A percentile compares a stretch with the other conserved stretches of the same genome.
These are phyloP conservation scores for Phaseolus lunatus DNA, from an alignment of 306 rosid genomes.

Conservation along the genomic window DNA sequence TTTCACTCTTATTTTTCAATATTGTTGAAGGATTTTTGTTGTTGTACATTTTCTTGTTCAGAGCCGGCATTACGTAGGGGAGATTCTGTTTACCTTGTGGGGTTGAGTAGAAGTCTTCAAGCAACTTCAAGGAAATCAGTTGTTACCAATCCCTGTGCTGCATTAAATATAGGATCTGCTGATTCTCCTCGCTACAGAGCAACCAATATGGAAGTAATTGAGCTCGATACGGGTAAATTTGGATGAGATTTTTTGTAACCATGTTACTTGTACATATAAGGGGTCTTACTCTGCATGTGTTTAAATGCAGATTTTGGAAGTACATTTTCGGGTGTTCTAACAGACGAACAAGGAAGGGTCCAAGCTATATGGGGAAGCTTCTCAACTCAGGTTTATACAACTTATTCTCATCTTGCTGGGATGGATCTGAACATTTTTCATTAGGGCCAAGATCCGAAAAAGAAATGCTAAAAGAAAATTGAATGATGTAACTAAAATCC, in stretches of 20 bases:
- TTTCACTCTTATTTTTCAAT: conserved; percentile 16
- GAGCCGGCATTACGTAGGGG: conserved; percentile 89
- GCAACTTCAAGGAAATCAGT: conserved; percentile 97
- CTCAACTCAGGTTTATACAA: conserved; percentile 87
- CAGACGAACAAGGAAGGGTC: conserved; percentile 94
- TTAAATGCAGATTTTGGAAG: conserved; percentile 85
- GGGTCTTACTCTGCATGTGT: conserved; percentile 24
- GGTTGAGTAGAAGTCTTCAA: conserved; percentile 97
- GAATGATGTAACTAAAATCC: conserved; percentile 1
- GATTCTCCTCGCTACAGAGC: conserved; percentile 95
- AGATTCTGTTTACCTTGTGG: conserved; percentile 92
- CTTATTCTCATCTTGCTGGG: conserved; percentile 34
- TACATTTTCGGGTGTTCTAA: conserved; percentile 89
- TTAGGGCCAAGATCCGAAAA: conserved; percentile 12
- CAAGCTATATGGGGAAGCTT: conserved; percentile 99
- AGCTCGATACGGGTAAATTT: conserved; percentile 91
- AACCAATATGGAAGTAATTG: conserved; percentile 97
- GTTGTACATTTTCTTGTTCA: conserved; percentile 51
- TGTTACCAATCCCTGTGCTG: conserved; percentile 94
- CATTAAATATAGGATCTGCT: conserved; percentile 89
- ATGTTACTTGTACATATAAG: conserved; percentile 32
- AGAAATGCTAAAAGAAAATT: conserved; percentile 13
- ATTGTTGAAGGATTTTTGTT: conserved; percentile 17
- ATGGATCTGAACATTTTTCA: conserved; percentile 19
- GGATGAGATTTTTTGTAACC: neutral